phyloP scores from a whole-genome alignment of 768 basidiomycete genomes.

The Panaeolus papilionaceus region DNA sequence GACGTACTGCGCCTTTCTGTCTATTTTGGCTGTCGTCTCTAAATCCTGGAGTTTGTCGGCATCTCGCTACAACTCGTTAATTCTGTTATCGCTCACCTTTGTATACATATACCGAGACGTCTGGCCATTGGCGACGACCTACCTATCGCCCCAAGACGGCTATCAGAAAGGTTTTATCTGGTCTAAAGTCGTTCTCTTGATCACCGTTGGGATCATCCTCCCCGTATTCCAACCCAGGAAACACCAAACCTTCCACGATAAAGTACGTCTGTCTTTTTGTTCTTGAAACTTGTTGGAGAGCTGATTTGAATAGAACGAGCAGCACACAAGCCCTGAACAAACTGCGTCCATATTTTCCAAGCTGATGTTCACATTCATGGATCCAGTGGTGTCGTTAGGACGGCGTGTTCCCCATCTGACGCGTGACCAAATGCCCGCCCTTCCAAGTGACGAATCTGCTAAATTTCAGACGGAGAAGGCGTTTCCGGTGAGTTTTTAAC shows the following conservation, averaged over 20 bases:
- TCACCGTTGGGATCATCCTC: slow-evolving; percentile 48
- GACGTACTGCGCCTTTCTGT: background rate
- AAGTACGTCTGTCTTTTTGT: slow-evolving; percentile 34
- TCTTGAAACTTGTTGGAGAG: background rate
- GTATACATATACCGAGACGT: slow-evolving; percentile 59
- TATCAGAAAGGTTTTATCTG: slow-evolving; percentile 52
- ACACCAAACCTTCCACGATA: slow-evolving; percentile 58
- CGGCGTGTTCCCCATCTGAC: slow-evolving; percentile 50
- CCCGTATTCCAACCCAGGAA: slow-evolving; percentile 59
- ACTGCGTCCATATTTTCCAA: slow-evolving; percentile 53
- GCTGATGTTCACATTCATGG: slow-evolving; percentile 57
- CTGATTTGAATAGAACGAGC: slow-evolving; percentile 34
- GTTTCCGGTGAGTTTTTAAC: slow-evolving; percentile 6
- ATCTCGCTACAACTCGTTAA: background rate
- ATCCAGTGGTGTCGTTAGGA: slow-evolving; percentile 53
- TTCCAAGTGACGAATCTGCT: slow-evolving; percentile 61
- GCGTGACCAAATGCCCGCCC: slow-evolving; percentile 60
- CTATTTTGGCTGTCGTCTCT: background rate
- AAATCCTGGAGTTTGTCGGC: background rate
- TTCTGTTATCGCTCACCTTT: background rate
- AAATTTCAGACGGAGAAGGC: slow-evolving; percentile 28
- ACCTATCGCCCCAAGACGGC: slow-evolving; percentile 49
- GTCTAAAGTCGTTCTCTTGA: slow-evolving; percentile 51
- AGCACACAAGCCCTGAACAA: slow-evolving; percentile 51
- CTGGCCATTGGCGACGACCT: slow-evolving; percentile 61